Base-by-base conservation (phyloP, 73 alveolate genomes). In the Tetrahymena borealis region DNA sequence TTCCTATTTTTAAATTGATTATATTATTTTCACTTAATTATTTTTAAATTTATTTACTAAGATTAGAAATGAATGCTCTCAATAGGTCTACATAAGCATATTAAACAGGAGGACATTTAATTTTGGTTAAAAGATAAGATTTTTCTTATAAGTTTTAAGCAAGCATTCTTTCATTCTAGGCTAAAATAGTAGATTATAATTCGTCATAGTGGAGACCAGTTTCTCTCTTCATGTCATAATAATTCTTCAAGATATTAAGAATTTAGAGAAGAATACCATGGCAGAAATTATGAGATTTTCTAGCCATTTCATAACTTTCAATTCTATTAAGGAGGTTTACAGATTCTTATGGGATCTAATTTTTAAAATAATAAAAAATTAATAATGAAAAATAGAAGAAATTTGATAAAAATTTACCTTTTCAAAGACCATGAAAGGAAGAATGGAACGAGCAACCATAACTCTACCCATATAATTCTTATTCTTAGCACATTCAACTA, bases 381-480 rank as follows among this genome's bases (percentile, higher is more conserved):
- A 43, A 43, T 43, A 11, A 15, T 40, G 2, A 40, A 40, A 15
- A 18, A 40, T 3, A 40, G n/a, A 4, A 40, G 4, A 15, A 40
- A 11, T 5, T 12, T 40, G n/a, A 8, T 40, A 8, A 40, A 3
- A 8, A 40, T 2, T 60, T 60, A 60, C 85, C 31, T 91, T 37
- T 20, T 39, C 90, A 31, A 91, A 38, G 1, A 31, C 40, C 90
- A 91, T 32, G 91, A 91, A 91, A 32, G 94, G 94, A 33, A 91
- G 78, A 41, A 91, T 38, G 18, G 94, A 91, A 40, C 42, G 78
- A 41, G 94, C 78, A 20, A 93, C 78, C 78, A 93, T 93, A 11
- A 79, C 90, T 93, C 95, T 93, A 7, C 95, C 95, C 39, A 93
- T 40, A 85, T 93, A 93, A 39, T 93, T 93, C 42, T 93, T 93